Conservation (phyloP, 805 yeast species). For the Pichia phayaonensis region DNA sequence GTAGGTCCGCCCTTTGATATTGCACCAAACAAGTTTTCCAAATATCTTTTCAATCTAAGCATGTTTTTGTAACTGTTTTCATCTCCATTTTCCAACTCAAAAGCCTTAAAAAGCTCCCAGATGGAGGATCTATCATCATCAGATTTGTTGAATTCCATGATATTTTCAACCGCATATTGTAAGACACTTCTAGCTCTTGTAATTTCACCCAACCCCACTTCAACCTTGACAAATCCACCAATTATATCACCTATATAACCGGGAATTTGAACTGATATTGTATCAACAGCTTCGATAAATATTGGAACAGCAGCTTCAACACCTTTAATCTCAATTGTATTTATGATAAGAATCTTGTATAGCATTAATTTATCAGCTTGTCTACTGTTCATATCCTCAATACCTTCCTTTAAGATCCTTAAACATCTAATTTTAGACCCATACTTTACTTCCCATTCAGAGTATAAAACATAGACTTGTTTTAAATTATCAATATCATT, state of each 20-base stretch:
- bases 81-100: constrained; percentile 66
- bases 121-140: constrained; percentile 26
- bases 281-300: constrained; percentile 44
- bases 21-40: constrained; percentile 11
- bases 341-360: constrained; percentile 36
- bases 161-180: constrained; percentile 42
- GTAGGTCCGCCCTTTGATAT: neutral
- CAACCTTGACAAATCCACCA: constrained; percentile 50
- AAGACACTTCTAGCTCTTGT: constrained; percentile 58
- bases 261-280: constrained; percentile 20
- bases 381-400: constrained; percentile 24
- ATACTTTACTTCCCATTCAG: constrained; percentile 49
- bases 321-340: constrained; percentile 35
- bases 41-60: constrained; percentile 50
- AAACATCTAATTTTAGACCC: constrained; percentile 48
- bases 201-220: constrained; percentile 43
- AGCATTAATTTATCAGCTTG: constrained; percentile 30
- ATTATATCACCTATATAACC: constrained; percentile 35
- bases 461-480: constrained; percentile 46
- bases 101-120: constrained; percentile 68
- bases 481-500: constrained; percentile 33
- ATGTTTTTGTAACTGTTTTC: constrained; percentile 68
- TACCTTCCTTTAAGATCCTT: constrained; percentile 38
- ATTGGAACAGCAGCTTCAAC: constrained; percentile 36
- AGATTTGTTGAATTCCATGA: constrained; percentile 26